phyloP scores from a whole-genome alignment of 768 basidiomycete species.

The Pisolithus microcarpus region DNA sequence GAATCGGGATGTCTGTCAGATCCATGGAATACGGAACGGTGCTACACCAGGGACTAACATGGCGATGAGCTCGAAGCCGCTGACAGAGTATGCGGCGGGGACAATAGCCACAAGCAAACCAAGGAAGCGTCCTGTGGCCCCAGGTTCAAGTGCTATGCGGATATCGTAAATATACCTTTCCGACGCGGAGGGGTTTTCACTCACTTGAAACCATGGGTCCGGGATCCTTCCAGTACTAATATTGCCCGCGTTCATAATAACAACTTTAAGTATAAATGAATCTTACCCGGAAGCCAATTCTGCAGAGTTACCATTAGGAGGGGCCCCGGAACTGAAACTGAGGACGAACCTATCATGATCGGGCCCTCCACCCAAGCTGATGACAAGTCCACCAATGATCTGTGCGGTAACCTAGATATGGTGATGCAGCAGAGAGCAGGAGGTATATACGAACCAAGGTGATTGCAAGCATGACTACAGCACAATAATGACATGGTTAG shows the following conservation, averaged over 20 bases:
- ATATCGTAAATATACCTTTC: not conserved
- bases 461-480: slow-evolving; percentile 31
- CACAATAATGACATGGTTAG: not conserved
- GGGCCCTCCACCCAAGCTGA: slow-evolving; percentile 57
- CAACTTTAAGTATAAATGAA: not conserved
- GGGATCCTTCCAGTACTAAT: slow-evolving; percentile 18
- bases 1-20: slow-evolving; percentile 4
- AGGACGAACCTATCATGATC: slow-evolving; percentile 33
- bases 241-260: not conserved
- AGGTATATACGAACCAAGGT: slow-evolving; percentile 18
- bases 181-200: not conserved
- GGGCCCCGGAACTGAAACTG: slow-evolving; percentile 22
- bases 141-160: slow-evolving; percentile 13
- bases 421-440: not conserved
- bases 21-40: slow-evolving; percentile 11
- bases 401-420: not conserved
- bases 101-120: slow-evolving; percentile 15
- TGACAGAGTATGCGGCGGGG: slow-evolving; percentile 59
- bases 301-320: slow-evolving; percentile 2
- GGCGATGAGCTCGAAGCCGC: slow-evolving; percentile 70
- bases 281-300: slow-evolving; percentile 15
- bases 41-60: slow-evolving; percentile 38
- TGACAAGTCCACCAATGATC: slow-evolving; percentile 39
- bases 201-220: slow-evolving; percentile 20
- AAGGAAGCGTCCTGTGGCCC: slow-evolving; percentile 16